These are phyloP conservation scores for Ceratobasidium papillatum DNA, from an alignment of 1,284 basidiomycete species.

Conservation along the genomic window DNA sequence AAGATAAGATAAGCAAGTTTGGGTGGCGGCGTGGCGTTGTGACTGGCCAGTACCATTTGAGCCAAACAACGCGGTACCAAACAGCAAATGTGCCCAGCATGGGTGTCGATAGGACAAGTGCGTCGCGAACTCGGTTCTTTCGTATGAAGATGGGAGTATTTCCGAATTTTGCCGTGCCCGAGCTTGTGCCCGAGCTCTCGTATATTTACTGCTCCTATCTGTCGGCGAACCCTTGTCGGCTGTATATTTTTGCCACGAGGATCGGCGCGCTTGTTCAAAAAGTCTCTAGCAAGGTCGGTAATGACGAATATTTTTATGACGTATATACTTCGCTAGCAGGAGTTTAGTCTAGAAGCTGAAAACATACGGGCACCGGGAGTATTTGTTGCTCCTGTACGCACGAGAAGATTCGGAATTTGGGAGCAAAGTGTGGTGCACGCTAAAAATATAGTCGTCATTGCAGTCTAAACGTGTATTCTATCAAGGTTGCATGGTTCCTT, in stretches of 20 bases:
- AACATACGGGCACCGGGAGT: not conserved
- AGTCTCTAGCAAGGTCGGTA: not conserved
- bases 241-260: not conserved
- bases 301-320: not conserved
- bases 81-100: not conserved
- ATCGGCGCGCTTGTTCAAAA: not conserved
- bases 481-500: too few relatives aligned
- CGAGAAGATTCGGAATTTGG: not conserved
- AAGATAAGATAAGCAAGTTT: constrained; percentile 28
- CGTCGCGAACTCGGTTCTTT: not conserved
- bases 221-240: constrained; percentile 1
- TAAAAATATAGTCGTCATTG: not conserved
- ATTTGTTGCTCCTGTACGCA: not conserved
- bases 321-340: not conserved
- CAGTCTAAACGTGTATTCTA: not conserved
- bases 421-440: not conserved
- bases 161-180: not conserved
- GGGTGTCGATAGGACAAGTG: not conserved
- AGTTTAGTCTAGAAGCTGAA: not conserved
- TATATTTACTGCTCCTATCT: constrained; percentile 23
- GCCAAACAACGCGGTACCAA: constrained; percentile 4
- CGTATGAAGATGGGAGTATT: not conserved
- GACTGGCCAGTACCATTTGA: not conserved
- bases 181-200: not conserved
- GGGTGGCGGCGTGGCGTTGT: not conserved